phyloP scores from a whole-genome alignment of 345 rosid species.

The Boechera retrofracta region DNA sequence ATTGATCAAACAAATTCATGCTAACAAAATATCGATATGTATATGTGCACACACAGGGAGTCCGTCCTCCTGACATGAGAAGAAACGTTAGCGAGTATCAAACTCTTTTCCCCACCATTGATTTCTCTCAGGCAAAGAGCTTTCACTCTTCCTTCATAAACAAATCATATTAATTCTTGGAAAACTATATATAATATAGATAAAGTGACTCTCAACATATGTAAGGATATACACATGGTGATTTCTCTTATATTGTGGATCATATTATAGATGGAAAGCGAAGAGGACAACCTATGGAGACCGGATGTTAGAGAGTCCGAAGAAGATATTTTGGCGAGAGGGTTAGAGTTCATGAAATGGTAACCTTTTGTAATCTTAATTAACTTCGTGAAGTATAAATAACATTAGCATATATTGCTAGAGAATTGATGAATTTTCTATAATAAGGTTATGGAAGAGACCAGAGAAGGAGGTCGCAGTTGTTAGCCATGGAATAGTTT shows the following conservation, averaged over 20 bases:
- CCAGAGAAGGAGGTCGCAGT: constrained; percentile 48
- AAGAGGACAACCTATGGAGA: constrained; percentile 46
- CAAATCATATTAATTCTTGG: constrained; percentile 7
- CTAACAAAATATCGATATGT: neutral
- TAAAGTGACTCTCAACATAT: neutral
- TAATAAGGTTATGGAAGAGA: constrained; percentile 46
- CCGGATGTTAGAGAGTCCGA: constrained; percentile 47
- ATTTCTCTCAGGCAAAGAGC: constrained; percentile 66
- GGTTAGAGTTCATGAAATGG: constrained; percentile 51
- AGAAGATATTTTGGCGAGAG: constrained; percentile 45
- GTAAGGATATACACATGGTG: neutral
- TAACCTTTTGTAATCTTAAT: constrained; percentile 19
- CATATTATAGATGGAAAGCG: constrained; percentile 45
- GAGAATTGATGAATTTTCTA: neutral
- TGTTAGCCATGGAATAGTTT: constrained; percentile 50
- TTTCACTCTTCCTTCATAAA: constrained; percentile 2
- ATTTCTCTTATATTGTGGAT: constrained; percentile 12
- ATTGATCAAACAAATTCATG: neutral
- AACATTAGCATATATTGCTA: neutral
- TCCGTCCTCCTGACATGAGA: constrained; percentile 80
- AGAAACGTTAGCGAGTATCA: constrained; percentile 59
- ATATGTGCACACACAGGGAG: constrained; percentile 54
- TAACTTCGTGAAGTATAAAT: neutral
- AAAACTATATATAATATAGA: neutral
- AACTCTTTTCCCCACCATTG: constrained; percentile 65